Conservation (phyloP, 208 protist species). For the Tritrichomonas foetus region DNA sequence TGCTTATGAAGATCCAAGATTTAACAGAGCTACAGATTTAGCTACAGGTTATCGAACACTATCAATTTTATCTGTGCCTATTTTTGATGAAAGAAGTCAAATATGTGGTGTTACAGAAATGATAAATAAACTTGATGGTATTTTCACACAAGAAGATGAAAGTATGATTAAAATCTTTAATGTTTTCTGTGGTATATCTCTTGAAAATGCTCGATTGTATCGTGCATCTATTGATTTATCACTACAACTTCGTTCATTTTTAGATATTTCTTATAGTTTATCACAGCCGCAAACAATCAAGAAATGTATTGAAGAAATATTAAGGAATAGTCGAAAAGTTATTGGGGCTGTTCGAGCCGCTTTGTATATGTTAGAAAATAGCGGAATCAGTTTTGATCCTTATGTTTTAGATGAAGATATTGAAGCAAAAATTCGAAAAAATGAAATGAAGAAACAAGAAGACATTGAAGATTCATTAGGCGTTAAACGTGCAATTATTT, state of each 20-base stretch:
- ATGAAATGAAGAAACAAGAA: not conserved
- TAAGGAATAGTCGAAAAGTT: not conserved
- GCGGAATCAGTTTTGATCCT: not conserved
- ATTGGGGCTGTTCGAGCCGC: not conserved
- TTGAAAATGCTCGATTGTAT: not conserved
- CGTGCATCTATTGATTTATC: not conserved
- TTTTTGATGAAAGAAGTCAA: slow-evolving; percentile 41
- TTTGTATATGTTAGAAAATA: not conserved
- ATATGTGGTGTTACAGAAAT: slow-evolving; percentile 55
- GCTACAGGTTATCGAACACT: not conserved
- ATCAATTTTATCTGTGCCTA: not conserved
- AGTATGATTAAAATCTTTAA: not conserved
- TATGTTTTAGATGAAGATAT: slow-evolving; percentile 14
- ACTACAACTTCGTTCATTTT: not conserved
- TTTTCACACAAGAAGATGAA: slow-evolving; percentile 28
- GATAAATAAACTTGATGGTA: slow-evolving; percentile 50
- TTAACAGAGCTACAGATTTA: not conserved
- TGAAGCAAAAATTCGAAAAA: not conserved
- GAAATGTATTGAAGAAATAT: not conserved
- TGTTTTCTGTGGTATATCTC: not conserved
- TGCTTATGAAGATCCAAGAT: not conserved
- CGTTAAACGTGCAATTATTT: not conserved
- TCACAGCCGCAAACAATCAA: not conserved
- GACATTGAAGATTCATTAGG: not conserved
- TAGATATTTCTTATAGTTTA: not conserved